Percentiles rank a stretch among this genome's conserved stretches.
Conservation (phyloP, 1,139 yeast genomes). For the Hyphopichia burtonii region DNA sequence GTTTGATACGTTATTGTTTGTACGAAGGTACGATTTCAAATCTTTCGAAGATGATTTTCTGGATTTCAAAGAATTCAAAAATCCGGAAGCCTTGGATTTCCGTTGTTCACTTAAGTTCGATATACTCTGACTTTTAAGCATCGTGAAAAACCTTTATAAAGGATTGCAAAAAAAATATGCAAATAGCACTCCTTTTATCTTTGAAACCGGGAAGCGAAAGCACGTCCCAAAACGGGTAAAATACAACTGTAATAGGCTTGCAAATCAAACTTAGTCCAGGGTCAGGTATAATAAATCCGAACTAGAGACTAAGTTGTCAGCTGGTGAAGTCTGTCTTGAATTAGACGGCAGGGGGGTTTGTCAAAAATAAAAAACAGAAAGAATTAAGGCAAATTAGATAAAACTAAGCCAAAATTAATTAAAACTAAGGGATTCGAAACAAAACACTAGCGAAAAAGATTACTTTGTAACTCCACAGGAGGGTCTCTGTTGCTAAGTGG, state of each 20-base stretch:
- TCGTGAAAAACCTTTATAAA: too few species aligned
- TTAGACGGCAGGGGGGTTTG: not conserved
- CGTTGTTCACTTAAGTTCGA: conserved; percentile 23
- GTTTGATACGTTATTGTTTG: conserved; percentile 1
- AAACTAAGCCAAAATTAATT: too few species aligned
- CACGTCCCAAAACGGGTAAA: not conserved
- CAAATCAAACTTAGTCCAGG: too few species aligned
- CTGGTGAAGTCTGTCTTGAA: not conserved
- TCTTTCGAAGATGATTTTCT: conserved; percentile 15
- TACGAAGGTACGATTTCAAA: conserved; percentile 9
- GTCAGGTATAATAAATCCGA: not conserved
- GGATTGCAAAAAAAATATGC: not conserved
- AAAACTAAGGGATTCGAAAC: too few species aligned
- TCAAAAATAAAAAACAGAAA: too few species aligned
- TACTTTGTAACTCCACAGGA: too few species aligned
- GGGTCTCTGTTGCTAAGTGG: not conserved
- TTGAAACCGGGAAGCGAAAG: not conserved
- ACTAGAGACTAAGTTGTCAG: not conserved
- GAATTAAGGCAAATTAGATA: too few species aligned
- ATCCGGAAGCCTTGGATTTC: conserved; percentile 16
- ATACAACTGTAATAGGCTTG: not conserved
- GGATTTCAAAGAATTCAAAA: conserved; percentile 22
- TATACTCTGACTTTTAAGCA: conserved; percentile 35
- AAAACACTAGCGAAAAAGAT: too few species aligned
- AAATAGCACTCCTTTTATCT: conserved; percentile 1